Evolutionary conservation across 768 basidiomycete species (phyloP).

Genomic region (Chalciporus chontae): DNA sequence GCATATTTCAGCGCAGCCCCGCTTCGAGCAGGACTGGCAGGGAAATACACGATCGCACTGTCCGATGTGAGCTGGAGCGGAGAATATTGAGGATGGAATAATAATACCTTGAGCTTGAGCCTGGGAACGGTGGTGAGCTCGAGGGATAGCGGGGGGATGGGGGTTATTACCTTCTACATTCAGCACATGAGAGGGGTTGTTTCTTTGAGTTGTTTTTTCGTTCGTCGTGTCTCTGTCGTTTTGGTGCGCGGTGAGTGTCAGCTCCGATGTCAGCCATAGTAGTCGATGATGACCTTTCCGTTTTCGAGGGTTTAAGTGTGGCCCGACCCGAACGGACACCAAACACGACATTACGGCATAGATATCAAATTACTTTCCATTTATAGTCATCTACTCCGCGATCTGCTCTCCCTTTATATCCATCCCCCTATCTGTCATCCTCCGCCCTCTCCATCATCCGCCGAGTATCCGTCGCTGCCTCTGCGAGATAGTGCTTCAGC

Average conservation of each 20-base stretch:
- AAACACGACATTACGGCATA: neutral
- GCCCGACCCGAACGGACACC: slow-evolving; percentile 25
- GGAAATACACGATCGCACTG: slow-evolving; percentile 66
- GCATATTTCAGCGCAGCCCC: slow-evolving; percentile 61
- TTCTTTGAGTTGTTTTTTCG: slow-evolving; percentile 25
- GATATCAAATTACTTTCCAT: neutral
- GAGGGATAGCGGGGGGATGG: too few species aligned
- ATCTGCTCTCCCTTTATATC: slow-evolving; percentile 9
- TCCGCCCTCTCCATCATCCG: slow-evolving; percentile 69
- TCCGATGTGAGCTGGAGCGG: neutral
- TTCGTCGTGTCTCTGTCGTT: slow-evolving; percentile 40
- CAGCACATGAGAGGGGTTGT: slow-evolving; percentile 57
- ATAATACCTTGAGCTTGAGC: slow-evolving; percentile 62
- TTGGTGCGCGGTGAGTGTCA: slow-evolving; percentile 36
- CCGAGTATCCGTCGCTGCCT: slow-evolving; percentile 77
- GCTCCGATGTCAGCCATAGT: neutral
- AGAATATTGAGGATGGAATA: neutral
- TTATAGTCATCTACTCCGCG: neutral
- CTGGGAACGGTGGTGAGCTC: slow-evolving; percentile 7
- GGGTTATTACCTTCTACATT: slow-evolving; percentile 64
- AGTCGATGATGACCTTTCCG: too few species aligned
- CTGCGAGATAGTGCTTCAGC: slow-evolving; percentile 67
- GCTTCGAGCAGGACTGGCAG: slow-evolving; percentile 64
- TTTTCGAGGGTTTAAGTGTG: slow-evolving; percentile 2
- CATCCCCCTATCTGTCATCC: slow-evolving; percentile 17